These are phyloP conservation scores for Colletotrichum euphorbiae DNA, from an alignment of 2,329 filamentous ascomycete genomes.

Conservation along the genomic window DNA sequence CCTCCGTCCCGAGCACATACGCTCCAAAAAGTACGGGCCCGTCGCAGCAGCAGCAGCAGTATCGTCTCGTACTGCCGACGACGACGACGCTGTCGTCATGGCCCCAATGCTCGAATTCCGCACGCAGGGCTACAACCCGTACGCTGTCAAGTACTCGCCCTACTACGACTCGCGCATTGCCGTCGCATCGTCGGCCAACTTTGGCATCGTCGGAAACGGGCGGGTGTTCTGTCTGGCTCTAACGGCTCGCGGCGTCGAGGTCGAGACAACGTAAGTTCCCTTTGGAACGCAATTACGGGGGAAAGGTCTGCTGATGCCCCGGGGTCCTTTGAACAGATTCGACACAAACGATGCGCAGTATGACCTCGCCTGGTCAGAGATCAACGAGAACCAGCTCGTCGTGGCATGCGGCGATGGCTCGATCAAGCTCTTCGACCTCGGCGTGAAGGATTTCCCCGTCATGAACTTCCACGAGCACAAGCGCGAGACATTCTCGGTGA, in stretches of 20 bases:
- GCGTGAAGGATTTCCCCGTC: conserved; percentile 84
- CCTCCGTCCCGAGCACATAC: neutral
- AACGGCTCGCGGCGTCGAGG: conserved; percentile 83
- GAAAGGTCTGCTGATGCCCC: neutral
- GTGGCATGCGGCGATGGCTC: conserved; percentile 93
- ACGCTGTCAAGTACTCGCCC: conserved; percentile 97
- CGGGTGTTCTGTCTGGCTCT: conserved; percentile 86
- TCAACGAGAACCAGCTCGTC: conserved; percentile 94
- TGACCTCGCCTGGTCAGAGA: conserved; percentile 94
- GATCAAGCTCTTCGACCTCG: conserved; percentile 92
- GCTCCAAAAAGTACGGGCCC: conserved; percentile 1
- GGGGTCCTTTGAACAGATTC: conserved; percentile 68
- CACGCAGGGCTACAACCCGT: conserved; percentile 94
- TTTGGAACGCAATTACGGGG: neutral
- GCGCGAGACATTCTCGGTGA: conserved; percentile 90
- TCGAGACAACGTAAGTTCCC: conserved; percentile 78
- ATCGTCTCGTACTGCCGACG: conserved; percentile 1
- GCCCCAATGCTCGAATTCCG: conserved; percentile 89
- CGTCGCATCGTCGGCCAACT: conserved; percentile 92
- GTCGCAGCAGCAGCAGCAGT: neutral
- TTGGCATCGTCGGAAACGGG: conserved; percentile 96
- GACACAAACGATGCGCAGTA: conserved; percentile 98
- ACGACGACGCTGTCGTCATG: conserved; percentile 46
- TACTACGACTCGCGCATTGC: conserved; percentile 97
- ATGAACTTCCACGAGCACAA: conserved; percentile 95